A percentile compares a stretch with the other conserved stretches of the same genome.
phyloP scores from a whole-genome alignment of 768 basidiomycete species.

The Phaffia tasmanica region DNA sequence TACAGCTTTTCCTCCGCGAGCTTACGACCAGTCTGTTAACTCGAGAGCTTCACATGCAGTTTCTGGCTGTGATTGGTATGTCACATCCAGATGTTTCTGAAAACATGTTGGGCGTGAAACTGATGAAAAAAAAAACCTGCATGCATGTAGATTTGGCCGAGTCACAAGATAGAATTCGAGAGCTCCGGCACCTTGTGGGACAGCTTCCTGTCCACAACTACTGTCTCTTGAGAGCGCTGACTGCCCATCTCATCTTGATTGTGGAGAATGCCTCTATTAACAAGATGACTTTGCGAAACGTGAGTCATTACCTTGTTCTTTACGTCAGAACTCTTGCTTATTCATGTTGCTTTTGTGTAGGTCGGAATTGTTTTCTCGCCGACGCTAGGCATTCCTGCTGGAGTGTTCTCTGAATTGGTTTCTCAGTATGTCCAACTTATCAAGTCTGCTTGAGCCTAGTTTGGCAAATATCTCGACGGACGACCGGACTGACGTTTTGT shows the following conservation, averaged over 20 bases:
- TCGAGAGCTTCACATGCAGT: constrained; percentile 76
- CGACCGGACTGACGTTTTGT: neutral
- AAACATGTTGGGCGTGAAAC: constrained; percentile 8
- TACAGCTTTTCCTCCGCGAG: constrained; percentile 62
- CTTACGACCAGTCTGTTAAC: constrained; percentile 86
- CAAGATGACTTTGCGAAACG: constrained; percentile 99
- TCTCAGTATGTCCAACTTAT: constrained; percentile 55
- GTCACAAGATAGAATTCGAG: constrained; percentile 72
- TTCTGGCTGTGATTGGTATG: constrained; percentile 86
- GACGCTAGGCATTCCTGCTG: constrained; percentile 93
- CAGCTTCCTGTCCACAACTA: constrained; percentile 85
- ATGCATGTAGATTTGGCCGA: constrained; percentile 64
- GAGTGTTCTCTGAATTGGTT: constrained; percentile 88
- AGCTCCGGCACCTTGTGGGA: constrained; percentile 75
- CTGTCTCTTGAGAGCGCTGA: constrained; percentile 81
- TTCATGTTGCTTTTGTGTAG: neutral
- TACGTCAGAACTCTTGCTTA: neutral
- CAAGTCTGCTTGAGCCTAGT: neutral
- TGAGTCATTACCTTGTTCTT: neutral
- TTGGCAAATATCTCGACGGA: too few species aligned
- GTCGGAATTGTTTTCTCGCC: constrained; percentile 96
- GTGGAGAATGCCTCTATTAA: constrained; percentile 79
- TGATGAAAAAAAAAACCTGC: neutral
- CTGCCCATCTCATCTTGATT: constrained; percentile 86
- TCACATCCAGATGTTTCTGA: constrained; percentile 26